phyloP scores from a whole-genome alignment of 805 yeast species.

The Yarrowia sp. region DNA sequence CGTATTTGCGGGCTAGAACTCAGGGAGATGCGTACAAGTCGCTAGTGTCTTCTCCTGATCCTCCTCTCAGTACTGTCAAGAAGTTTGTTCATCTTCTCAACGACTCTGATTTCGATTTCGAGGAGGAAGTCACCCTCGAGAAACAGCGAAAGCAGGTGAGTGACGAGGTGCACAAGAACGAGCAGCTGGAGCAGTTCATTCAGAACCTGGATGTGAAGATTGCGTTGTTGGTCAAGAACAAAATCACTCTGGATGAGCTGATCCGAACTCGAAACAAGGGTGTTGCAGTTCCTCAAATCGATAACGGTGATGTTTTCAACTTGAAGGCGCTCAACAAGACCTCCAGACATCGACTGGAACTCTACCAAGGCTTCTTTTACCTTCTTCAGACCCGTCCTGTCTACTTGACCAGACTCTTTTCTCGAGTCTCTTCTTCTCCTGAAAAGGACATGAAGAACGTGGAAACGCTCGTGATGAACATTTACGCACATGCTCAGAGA shows the following conservation, averaged over 20 bases:
- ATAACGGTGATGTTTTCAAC: constrained; percentile 40
- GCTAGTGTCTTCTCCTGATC: constrained; percentile 65
- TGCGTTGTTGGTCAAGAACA: constrained; percentile 73
- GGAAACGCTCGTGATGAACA: constrained; percentile 38
- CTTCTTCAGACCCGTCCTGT: constrained; percentile 78
- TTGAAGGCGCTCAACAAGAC: constrained; percentile 42
- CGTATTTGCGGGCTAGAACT: constrained; percentile 62
- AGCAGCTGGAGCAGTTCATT: constrained; percentile 67
- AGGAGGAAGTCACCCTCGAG: constrained; percentile 68
- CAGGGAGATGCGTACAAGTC: constrained; percentile 72
- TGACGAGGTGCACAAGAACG: constrained; percentile 67
- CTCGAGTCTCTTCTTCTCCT: constrained; percentile 35
- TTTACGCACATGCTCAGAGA: constrained; percentile 42
- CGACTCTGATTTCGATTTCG: constrained; percentile 69
- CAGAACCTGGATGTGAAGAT: constrained; percentile 76
- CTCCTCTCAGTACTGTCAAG: constrained; percentile 72
- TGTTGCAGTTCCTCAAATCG: constrained; percentile 32
- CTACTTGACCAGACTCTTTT: constrained; percentile 61
- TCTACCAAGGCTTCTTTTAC: constrained; percentile 76
- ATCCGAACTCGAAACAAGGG: constrained; percentile 45
- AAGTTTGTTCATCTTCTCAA: constrained; percentile 74
- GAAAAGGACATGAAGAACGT: constrained; percentile 40
- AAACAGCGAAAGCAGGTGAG: constrained; percentile 65
- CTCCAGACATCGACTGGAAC: constrained; percentile 51
- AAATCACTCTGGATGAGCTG: constrained; percentile 72